phyloP scores from a whole-genome alignment of 2,329 filamentous ascomycete species.

The Alternaria hordeiaustralica region DNA sequence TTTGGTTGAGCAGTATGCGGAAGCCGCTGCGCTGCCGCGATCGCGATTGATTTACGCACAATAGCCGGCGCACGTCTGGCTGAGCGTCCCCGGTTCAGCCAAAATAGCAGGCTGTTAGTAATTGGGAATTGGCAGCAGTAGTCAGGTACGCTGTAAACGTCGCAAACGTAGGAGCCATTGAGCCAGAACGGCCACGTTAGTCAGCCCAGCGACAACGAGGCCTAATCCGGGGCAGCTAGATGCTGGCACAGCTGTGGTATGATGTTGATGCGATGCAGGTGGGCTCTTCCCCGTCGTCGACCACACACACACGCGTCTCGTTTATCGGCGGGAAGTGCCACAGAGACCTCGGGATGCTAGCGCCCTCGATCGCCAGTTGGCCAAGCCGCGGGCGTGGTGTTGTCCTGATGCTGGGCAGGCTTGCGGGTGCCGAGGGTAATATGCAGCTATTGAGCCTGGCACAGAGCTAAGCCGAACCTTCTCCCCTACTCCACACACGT shows the following conservation, averaged over 20 bases:
- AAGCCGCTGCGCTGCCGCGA: conserved; percentile 7
- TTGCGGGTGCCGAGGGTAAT: conserved; percentile 3
- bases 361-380: conserved; percentile 8
- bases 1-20: conserved; percentile 6
- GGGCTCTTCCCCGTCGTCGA: not conserved
- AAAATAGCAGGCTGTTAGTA: conserved; percentile 5
- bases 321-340: conserved; percentile 10
- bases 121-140: not conserved
- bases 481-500: conserved; percentile 1
- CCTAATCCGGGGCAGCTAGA: not conserved
- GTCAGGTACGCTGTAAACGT: not conserved
- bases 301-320: conserved; percentile 1
- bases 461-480: conserved; percentile 9
- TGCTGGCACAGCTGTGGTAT: not conserved
- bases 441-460: conserved; percentile 14
- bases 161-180: not conserved
- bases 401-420: not conserved
- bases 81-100: not conserved
- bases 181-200: not conserved
- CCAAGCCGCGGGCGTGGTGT: conserved; percentile 4
- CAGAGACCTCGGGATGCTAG: conserved; percentile 12
- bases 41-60: not conserved
- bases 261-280: not conserved
- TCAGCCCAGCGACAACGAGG: not conserved
- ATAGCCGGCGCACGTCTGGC: conserved; percentile 5